Evolutionary conservation across 2,329 filamentous ascomycete genomes (phyloP).

Genomic region (Pseudocercospora musae): DNA sequence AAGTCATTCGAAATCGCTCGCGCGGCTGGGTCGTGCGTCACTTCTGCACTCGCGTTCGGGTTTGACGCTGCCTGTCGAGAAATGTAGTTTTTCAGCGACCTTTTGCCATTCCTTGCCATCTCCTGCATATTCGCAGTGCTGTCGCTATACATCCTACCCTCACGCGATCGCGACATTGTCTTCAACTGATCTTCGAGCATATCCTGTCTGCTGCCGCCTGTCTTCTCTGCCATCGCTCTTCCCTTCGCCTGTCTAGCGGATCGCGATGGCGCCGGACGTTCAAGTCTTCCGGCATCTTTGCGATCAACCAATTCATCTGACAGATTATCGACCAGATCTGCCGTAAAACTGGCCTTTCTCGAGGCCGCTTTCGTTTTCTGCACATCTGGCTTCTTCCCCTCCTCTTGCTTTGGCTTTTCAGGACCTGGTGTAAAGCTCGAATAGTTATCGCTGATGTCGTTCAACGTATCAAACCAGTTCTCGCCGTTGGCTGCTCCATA

Average conservation of each 20-base stretch:
- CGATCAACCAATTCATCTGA: background rate
- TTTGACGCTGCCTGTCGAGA: background rate
- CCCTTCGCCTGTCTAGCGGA: background rate
- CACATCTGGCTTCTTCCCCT: background rate
- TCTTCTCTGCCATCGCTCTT: background rate
- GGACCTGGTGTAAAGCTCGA: background rate
- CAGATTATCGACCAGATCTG: background rate
- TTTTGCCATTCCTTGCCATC: background rate
- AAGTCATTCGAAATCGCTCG: background rate
- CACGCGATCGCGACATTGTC: background rate
- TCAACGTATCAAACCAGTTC: constrained; percentile 20
- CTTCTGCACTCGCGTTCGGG: background rate
- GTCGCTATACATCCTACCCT: background rate
- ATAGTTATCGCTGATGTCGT: constrained; percentile 23
- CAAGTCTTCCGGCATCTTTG: background rate
- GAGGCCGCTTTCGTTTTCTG: background rate
- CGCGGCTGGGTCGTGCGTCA: background rate
- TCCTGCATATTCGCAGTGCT: background rate
- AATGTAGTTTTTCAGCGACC: background rate
- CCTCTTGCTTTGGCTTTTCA: background rate
- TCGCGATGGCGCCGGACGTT: background rate
- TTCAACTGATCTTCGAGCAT: background rate
- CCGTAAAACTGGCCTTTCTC: background rate
- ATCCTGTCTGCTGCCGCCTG: background rate
- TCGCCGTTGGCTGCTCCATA: constrained; percentile 2